Conservation (phyloP, 2,329 filamentous ascomycete species). For the Pyricularia sp. region DNA sequence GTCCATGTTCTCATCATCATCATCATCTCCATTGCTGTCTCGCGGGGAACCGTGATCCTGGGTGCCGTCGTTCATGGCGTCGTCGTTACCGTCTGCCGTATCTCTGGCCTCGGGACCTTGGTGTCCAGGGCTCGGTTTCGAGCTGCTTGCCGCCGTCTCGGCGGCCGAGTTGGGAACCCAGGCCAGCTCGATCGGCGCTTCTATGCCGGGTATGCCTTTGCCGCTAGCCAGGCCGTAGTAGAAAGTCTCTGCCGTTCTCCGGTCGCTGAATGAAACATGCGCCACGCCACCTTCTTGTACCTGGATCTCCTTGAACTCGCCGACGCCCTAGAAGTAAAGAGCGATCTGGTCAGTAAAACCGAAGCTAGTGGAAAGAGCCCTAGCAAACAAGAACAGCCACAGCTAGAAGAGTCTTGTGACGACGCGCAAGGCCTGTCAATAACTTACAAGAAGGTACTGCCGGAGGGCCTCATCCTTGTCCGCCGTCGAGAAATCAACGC, state of each 20-base stretch:
- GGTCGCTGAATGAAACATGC: slow-evolving; percentile 51
- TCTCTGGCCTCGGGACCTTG: background rate
- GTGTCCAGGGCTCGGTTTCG: background rate
- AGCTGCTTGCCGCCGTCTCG: background rate
- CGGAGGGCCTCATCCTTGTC: slow-evolving; percentile 56
- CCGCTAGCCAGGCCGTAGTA: slow-evolving; percentile 36
- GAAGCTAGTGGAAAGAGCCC: too few relatives aligned
- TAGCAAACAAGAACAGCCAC: too few relatives aligned
- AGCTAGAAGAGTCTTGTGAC: background rate
- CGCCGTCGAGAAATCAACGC: slow-evolving; percentile 47
- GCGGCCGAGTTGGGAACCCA: slow-evolving; percentile 33
- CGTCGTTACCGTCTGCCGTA: background rate
- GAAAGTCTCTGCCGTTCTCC: slow-evolving; percentile 59
- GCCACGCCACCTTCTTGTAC: slow-evolving; percentile 27
- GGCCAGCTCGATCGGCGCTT: slow-evolving; percentile 48
- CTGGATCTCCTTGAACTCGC: slow-evolving; percentile 48
- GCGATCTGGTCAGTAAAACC: background rate
- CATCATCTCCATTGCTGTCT: background rate
- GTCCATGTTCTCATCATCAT: slow-evolving; percentile 1
- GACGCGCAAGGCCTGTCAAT: background rate
- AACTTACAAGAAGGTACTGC: slow-evolving; percentile 55
- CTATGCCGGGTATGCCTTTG: slow-evolving; percentile 46
- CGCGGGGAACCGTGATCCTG: background rate
- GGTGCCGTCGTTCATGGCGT: background rate
- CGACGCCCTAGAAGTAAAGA: slow-evolving; percentile 34